Conservation (phyloP, 1,139 yeast species). For the Geotrichum reessii region DNA sequence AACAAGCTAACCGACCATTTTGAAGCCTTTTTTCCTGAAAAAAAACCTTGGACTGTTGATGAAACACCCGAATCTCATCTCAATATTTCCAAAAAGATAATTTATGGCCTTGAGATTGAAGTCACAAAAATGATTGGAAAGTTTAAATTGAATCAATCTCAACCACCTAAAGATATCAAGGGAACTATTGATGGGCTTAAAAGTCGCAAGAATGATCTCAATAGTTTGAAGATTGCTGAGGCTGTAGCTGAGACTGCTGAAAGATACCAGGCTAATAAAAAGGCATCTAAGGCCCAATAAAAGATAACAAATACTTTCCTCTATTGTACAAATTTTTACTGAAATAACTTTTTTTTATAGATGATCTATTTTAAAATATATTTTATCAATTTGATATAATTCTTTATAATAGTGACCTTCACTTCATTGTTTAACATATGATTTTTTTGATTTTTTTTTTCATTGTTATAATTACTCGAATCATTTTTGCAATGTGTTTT, state of each 20-base stretch:
- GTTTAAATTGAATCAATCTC: conserved; percentile 57
- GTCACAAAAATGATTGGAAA: conserved; percentile 50
- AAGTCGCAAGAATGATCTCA: neutral
- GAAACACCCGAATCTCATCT: conserved; percentile 56
- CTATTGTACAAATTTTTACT: neutral
- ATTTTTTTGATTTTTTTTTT: too few relatives aligned
- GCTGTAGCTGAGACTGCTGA: conserved; percentile 9
- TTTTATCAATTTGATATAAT: neutral
- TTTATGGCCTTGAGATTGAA: conserved; percentile 55
- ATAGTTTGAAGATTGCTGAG: conserved; percentile 6
- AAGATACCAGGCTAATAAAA: conserved; percentile 8
- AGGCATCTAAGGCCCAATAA: neutral
- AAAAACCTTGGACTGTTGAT: conserved; percentile 48
- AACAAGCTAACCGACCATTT: conserved; percentile 45
- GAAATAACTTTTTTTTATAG: neutral
- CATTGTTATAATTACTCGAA: too few relatives aligned
- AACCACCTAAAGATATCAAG: conserved; percentile 41
- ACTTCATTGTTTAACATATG: too few relatives aligned
- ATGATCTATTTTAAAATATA: neutral
- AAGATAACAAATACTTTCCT: neutral
- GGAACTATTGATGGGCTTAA: conserved; percentile 49
- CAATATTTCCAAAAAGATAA: conserved; percentile 46
- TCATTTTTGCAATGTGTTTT: too few relatives aligned
- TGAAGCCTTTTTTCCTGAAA: conserved; percentile 40
- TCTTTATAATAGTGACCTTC: too few relatives aligned